Base-by-base conservation (phyloP, 164 flowering plant species). In the Kalanchoe fedtschenkoi region DNA sequence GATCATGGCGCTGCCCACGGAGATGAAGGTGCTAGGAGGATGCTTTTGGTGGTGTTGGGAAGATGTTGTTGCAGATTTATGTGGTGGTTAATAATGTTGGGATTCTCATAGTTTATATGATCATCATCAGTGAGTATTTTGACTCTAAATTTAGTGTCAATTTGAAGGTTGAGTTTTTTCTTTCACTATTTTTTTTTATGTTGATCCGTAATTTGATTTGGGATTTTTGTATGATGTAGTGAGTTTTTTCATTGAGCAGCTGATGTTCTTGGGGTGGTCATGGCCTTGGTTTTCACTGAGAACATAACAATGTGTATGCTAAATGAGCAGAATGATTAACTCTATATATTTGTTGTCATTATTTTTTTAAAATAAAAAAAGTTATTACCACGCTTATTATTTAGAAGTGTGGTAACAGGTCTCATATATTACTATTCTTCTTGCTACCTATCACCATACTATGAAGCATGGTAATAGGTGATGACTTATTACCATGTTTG, bases 1-100 rank as follows among this genome's bases (percentile, higher is more conserved):
- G 32, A 89, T 91, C 67, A 91, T 91, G 98, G 87, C 95, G 13
- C 74, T 91, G 70, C 98, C 96, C 26, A 96, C 98, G 0, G 81
- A 92, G 17, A 85, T 91, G 92, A 89, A 89, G 65, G 92, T 79
- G 53, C 56, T 91, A 43, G 97, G 96, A 85, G 34, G 89, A 88
- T 63, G 79, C 96, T 33, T 92, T 89, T 78, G 98, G 98, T 34
- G 84, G 71, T 59, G 51, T 26, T 60, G 98, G 98, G 29, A 86
- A 76, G 67, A 74, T 82, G 34, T 65, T 81, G 51, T 64, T 89
- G 75, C 96, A 92, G 71, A 41, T 81, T 24, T 70, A 80, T 73
- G 86, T 92, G 37, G 60, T 89, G 39, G 44, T 92, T 57, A 89
- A 86, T 75, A 89, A 89, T 64, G 66, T 82, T 32, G 97, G 97